Conservation (phyloP, 2,329 filamentous ascomycete species). For the Beauveria sp. region DNA sequence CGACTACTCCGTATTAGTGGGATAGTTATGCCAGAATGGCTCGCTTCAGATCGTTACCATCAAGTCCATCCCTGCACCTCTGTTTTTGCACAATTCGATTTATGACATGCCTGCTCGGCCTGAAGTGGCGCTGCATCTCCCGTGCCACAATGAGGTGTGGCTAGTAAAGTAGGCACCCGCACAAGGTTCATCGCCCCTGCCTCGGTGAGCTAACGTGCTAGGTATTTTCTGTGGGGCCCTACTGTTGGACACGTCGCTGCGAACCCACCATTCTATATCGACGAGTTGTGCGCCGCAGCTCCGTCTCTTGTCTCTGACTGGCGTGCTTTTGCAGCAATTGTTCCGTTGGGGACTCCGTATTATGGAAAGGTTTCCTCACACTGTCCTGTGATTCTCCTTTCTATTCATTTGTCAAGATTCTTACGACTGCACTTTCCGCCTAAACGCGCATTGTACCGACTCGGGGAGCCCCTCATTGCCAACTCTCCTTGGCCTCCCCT, state of each 20-base stretch:
- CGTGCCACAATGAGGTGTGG: neutral
- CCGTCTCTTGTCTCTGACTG: neutral
- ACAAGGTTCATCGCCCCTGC: neutral
- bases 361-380: neutral
- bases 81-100: neutral
- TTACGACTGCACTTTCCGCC: neutral
- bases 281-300: neutral
- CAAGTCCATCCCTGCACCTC: neutral
- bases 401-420: neutral
- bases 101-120: neutral
- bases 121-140: neutral
- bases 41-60: neutral
- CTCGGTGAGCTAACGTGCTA: neutral
- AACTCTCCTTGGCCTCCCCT: neutral
- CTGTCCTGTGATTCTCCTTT: neutral
- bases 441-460: neutral
- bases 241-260: constrained; percentile 7
- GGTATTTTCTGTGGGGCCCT: neutral
- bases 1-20: too few relatives aligned
- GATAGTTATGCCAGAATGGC: neutral
- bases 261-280: constrained; percentile 1
- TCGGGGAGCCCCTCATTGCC: constrained; percentile 4
- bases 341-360: neutral
- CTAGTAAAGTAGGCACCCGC: neutral
- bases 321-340: neutral